Base-by-base conservation (phyloP, 371 early-diverging fungal genomes). In the Circinella umbellata region DNA sequence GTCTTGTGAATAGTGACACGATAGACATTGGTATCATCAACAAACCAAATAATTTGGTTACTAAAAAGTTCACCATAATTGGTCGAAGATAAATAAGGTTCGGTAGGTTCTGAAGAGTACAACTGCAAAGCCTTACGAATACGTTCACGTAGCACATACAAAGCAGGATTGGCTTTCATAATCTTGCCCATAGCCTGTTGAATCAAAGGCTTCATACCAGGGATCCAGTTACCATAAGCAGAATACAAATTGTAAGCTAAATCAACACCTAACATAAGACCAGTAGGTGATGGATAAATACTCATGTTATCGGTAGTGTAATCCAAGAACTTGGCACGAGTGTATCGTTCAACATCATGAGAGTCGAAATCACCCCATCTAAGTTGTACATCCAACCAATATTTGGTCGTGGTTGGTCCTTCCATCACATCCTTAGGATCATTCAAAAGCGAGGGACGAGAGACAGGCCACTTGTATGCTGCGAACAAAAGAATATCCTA, bases 1-100 rank as follows among this genome's bases (percentile, higher is more conserved):
- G 99, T 98, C 91, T 98, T 98, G 90, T 99, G 99, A 77, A 98
- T 97, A 37, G 98, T 99, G 49, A 99, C 99, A 76, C 99, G 95
- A 81, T 99, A 99, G 5, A 99, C 99, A 73, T 98, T 98, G 64
- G 99, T 98, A 78, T 99, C 99, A 80, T 99, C 99, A 36, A 99
- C 94, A 76, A 99, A 99, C 99, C 99, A 99, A 73, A 97, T 97
- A 71, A 95, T 98, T 82, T 98, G 97, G 80, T 97, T 96, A 68
- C 93, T 93, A 86, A 99, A 99, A 71, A 99, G 81, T 79, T 99
- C 99, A 47, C 95, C 95, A 76, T 98, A 98, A 85, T 98, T 98
- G 67, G 94, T 92, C 42, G 95, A 93, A 64, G 94, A 95, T 71
- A 99, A 84, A 80, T 98, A 98, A 53, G 98, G 98, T 77, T 99